phyloP scores from a whole-genome alignment of 148 eudicot species.

The Spergularia bocconei region DNA sequence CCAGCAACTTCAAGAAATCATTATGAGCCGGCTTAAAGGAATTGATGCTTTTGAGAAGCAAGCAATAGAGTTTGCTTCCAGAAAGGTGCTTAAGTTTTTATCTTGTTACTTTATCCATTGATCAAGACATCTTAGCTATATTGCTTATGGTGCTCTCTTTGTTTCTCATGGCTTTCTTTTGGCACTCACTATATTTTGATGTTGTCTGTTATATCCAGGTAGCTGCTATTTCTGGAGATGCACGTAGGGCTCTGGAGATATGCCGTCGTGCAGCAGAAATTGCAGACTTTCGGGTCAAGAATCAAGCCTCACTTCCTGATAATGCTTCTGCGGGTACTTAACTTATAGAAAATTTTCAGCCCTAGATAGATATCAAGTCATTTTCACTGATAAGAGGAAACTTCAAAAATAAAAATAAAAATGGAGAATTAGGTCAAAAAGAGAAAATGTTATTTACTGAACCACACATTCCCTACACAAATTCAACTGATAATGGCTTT shows the following conservation, averaged over 20 bases:
- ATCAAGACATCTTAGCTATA: background rate
- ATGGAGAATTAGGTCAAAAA: background rate
- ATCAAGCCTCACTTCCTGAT: slow-evolving; percentile 31
- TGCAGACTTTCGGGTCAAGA: slow-evolving; percentile 71
- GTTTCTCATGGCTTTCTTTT: background rate
- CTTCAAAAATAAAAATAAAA: too few species aligned
- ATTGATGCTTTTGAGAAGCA: slow-evolving; percentile 92
- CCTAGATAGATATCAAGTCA: slow-evolving; percentile 6
- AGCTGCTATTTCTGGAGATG: slow-evolving; percentile 99
- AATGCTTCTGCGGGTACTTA: slow-evolving; percentile 47
- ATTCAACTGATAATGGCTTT: background rate
- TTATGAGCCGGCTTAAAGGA: slow-evolving; percentile 83
- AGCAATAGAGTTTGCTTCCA: slow-evolving; percentile 92
- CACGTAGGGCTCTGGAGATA: slow-evolving; percentile 93
- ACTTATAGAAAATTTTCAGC: background rate
- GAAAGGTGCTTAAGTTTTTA: slow-evolving; percentile 52
- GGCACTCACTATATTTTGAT: background rate
- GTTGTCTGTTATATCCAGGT: slow-evolving; percentile 45
- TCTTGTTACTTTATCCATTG: background rate
- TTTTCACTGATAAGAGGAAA: background rate
- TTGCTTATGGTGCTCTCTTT: background rate
- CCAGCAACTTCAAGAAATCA: slow-evolving; percentile 95
- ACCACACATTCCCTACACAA: too few species aligned
- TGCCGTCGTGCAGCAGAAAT: slow-evolving; percentile 98
- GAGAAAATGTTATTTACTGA: background rate